Percentiles rank a stretch among this genome's conserved stretches.
These are phyloP conservation scores for Blastobotrys chiropterorum DNA, from an alignment of 805 yeast genomes.

Conservation along the genomic window DNA sequence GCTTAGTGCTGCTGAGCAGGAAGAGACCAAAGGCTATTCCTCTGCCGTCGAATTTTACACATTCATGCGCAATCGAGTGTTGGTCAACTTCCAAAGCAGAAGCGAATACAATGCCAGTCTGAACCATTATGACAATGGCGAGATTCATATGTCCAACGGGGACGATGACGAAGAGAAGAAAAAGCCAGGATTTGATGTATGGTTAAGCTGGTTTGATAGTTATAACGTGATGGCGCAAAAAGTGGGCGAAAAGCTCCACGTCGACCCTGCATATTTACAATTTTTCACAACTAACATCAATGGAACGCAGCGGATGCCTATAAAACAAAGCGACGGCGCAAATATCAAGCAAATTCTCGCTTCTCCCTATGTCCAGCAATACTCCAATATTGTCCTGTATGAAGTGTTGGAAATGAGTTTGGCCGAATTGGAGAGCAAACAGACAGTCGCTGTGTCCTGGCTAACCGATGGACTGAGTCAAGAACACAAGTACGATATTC, in stretches of 20 bases:
- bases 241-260: conserved; percentile 48
- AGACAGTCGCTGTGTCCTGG: conserved; percentile 62
- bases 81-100: conserved; percentile 19
- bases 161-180: conserved; percentile 19
- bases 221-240: conserved; percentile 57
- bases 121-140: not conserved
- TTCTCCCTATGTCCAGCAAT: conserved; percentile 14
- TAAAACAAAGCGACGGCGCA: conserved; percentile 27
- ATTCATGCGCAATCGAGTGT: conserved; percentile 27
- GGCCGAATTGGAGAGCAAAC: conserved; percentile 71
- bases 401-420: conserved; percentile 72
- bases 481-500: conserved; percentile 60
- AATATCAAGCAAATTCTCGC: conserved; percentile 33
- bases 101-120: not conserved
- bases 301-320: conserved; percentile 36
- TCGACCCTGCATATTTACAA: conserved; percentile 57
- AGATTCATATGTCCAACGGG: conserved; percentile 16
- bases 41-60: conserved; percentile 28
- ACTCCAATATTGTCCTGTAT: conserved; percentile 46
- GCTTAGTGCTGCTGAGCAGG: conserved; percentile 18
- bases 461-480: conserved; percentile 64
- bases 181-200: conserved; percentile 37
- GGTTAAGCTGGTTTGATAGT: conserved; percentile 59
- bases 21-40: conserved; percentile 12
- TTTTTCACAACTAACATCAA: conserved; percentile 58